Base-by-base conservation (phyloP, 2,329 filamentous ascomycete species). In the Sporothrix humicola region DNA sequence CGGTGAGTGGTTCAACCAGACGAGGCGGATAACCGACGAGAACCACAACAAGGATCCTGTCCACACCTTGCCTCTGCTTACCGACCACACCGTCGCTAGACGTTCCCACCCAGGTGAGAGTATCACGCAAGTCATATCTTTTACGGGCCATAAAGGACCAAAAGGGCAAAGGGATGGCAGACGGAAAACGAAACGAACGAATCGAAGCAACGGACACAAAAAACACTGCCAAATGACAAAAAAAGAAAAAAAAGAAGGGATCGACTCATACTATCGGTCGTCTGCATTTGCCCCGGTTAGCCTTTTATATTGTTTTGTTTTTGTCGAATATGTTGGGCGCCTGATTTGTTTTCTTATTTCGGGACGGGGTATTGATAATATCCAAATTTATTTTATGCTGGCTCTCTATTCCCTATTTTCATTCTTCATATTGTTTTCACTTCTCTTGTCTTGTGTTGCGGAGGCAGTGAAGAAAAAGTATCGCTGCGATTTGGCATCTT, bases 301-400 rank as follows among this genome's bases (percentile, higher is more conserved):
- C 59, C n/a, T 44, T 46, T 44, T 63, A 46, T 42, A n/a, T 48
- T 66, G n/a, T 20, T 48, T 46, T 66, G 20, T 12, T 46, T 48
- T 66, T 23, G 61, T 65, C 61, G 42, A 66, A 44, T 48, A 66
- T 48, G 7, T 48, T 26, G 61, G 61, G 61, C 42, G 61, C 61
- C 42, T 66, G 42, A 48, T 66, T 48, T 66, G 61, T 15, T 48
- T 48, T 66, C n/a, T 46, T 46, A 17, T 66, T 66, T 23, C 42
- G 61, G 61, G 42, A 66, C 23, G n/a, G 61, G 61, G 20, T 66
- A 48, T 48, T 23, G 4, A 37, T 37, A 37, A 37, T 37, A 37
- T 37, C 31, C 31, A 37, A 37, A 37, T 37, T 48, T 20, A 48
- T 48, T 66, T 66, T 48, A 66, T 66, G 61, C 58, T 65, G 61